phyloP scores from a whole-genome alignment of 306 rosid genomes.

The Malus orientalis region DNA sequence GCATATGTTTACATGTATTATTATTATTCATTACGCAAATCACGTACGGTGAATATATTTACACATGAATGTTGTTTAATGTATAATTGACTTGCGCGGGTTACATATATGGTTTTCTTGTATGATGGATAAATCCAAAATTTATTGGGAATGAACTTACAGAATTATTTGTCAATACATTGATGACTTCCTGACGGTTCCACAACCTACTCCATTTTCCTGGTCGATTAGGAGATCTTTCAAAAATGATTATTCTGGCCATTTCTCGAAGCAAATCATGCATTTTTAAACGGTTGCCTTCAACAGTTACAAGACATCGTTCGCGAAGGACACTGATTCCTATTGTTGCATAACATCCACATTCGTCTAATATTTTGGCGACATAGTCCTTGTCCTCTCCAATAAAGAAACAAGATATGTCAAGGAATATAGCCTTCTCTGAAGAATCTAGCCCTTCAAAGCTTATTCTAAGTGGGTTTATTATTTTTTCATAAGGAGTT shows the following conservation, averaged over 20 bases:
- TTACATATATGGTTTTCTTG: too few species aligned
- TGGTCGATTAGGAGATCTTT: accelerated
- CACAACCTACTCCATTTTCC: not conserved
- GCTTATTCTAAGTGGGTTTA: too few species aligned
- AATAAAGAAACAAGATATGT: too few species aligned
- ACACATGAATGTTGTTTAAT: too few species aligned
- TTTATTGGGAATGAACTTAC: not conserved
- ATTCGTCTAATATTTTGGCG: conserved; percentile 16
- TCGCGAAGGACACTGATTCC: conserved; percentile 23
- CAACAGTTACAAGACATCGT: conserved; percentile 22
- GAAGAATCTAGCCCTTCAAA: too few species aligned
- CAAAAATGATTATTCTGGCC: conserved; percentile 1
- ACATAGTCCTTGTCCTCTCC: not conserved
- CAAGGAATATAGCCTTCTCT: too few species aligned
- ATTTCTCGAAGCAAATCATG: conserved; percentile 32
- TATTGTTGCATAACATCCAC: conserved; percentile 22
- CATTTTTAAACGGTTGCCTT: conserved; percentile 2
- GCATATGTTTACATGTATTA: too few species aligned
- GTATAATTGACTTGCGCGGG: too few species aligned
- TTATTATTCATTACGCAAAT: too few species aligned
- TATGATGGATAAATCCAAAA: too few species aligned
- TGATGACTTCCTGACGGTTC: not conserved
- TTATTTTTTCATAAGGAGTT: accelerated
- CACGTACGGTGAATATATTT: too few species aligned
- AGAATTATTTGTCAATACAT: not conserved